phyloP scores from a whole-genome alignment of 208 protist genomes.

The Hexamita inflata region DNA sequence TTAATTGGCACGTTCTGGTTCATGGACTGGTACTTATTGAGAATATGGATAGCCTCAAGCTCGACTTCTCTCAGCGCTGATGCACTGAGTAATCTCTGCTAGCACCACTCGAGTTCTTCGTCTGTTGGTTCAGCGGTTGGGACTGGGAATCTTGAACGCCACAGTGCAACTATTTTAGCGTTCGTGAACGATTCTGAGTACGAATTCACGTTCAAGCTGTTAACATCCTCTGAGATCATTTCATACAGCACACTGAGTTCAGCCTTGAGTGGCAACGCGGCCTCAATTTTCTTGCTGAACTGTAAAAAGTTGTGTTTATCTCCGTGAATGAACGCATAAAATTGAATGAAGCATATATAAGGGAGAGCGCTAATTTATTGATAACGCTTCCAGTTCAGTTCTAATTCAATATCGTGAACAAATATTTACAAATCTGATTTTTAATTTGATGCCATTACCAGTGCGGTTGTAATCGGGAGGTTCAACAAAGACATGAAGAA shows the following conservation, averaged over 20 bases:
- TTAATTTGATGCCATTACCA: neutral
- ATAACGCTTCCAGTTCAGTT: neutral
- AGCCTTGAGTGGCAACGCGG: neutral
- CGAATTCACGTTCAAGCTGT: neutral
- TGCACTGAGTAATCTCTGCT: neutral
- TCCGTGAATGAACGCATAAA: neutral
- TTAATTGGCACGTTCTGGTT: neutral
- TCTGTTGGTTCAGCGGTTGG: neutral
- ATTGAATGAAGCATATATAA: neutral
- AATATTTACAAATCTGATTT: neutral
- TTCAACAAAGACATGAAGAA: neutral
- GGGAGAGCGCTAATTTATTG: neutral
- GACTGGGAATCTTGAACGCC: neutral
- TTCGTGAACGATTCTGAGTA: neutral
- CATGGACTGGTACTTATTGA: neutral
- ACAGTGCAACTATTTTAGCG: neutral
- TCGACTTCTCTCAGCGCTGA: neutral
- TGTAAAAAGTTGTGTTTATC: neutral
- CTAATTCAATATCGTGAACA: neutral
- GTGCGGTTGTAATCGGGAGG: neutral
- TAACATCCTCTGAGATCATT: neutral
- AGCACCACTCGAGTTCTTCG: neutral
- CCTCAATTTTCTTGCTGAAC: neutral
- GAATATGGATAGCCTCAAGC: neutral
- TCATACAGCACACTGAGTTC: no score